Base-by-base conservation (phyloP, 2,329 filamentous ascomycete genomes). In the Neofusicoccum sp. region DNA sequence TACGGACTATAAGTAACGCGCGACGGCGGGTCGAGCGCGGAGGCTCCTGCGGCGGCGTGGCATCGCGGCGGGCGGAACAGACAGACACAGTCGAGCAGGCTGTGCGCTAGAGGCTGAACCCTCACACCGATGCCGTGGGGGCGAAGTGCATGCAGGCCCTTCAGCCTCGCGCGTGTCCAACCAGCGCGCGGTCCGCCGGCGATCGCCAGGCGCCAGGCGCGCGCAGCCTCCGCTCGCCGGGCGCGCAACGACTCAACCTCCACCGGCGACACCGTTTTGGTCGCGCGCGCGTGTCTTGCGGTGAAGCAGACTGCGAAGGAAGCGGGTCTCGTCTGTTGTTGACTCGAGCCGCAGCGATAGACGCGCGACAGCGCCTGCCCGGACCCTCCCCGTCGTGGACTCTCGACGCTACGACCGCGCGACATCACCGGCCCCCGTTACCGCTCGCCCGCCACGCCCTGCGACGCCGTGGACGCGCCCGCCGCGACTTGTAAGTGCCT, bases 81-180 rank as follows among this genome's bases (percentile, higher is more conserved):
- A 33, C 12, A 54, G 33, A 38, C 11, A 5, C 16, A 11, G 31
- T 5, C 2, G 31, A 5, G 24, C 7, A n/a, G 31, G 49, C 34
- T 31, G 36, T 43, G 51, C 38, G 51, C 51, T 56, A 56, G 28
- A n/a, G n/a, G 51, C 38, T 56, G 51, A 36, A 56, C n/a, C n/a
- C n/a, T n/a, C n/a, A n/a, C n/a, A n/a, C n/a, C n/a, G n/a, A n/a
- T n/a, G n/a, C n/a, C n/a, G n/a, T n/a, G n/a, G n/a, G n/a, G n/a
- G n/a, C n/a, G n/a, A n/a, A n/a, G n/a, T 56, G 51, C 51, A 56
- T 38, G 51, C 51, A 31, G 51, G 36, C 51, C 51, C 51, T 56
- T 56, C 38, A 56, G 36, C 36, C 51, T 44, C 26, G 36, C 12
- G 3, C n/a, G 33, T 16, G 51, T 41, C 51, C 51, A 56, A 41